phyloP scores from a whole-genome alignment of 176 grass and related monocot species.

The Juncus inflexus region DNA sequence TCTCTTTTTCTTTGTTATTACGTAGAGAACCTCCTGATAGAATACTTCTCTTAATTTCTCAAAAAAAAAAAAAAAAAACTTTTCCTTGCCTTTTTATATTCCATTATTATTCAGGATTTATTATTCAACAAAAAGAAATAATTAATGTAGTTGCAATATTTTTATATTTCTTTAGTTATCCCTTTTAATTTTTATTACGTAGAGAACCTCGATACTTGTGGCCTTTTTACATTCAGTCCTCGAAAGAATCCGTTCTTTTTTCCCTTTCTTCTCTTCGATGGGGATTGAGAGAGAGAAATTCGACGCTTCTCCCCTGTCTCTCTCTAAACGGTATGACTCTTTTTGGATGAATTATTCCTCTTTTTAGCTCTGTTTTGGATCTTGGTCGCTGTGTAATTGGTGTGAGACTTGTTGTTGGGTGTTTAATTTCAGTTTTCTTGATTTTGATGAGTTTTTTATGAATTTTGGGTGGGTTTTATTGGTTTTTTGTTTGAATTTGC shows the following conservation, averaged over 20 bases:
- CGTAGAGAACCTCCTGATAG: neutral
- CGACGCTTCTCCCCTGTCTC: constrained; percentile 16
- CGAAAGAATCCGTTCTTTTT: neutral
- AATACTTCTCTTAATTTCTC: neutral
- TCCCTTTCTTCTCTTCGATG: neutral
- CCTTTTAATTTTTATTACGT: constrained; percentile 16
- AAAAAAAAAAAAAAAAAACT: too few relatives aligned
- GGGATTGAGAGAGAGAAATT: constrained; percentile 21
- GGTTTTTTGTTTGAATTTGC: neutral
- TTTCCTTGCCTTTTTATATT: too few relatives aligned
- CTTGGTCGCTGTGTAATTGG: neutral
- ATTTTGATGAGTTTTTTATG: constrained; percentile 3
- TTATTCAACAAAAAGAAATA: too few relatives aligned
- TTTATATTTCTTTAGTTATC: too few relatives aligned
- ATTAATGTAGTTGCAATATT: too few relatives aligned
- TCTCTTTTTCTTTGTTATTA: constrained; percentile 5
- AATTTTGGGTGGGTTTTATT: neutral
- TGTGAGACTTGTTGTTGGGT: too few relatives aligned
- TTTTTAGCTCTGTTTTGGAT: neutral
- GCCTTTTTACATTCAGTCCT: constrained; percentile 21
- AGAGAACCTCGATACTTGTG: constrained; percentile 18
- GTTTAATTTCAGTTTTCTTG: neutral
- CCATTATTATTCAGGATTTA: too few relatives aligned
- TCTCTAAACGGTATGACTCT: constrained; percentile 22
- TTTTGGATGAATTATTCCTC: neutral